phyloP scores from a whole-genome alignment of 345 rosid genomes.

The Microthlaspi erraticum region DNA sequence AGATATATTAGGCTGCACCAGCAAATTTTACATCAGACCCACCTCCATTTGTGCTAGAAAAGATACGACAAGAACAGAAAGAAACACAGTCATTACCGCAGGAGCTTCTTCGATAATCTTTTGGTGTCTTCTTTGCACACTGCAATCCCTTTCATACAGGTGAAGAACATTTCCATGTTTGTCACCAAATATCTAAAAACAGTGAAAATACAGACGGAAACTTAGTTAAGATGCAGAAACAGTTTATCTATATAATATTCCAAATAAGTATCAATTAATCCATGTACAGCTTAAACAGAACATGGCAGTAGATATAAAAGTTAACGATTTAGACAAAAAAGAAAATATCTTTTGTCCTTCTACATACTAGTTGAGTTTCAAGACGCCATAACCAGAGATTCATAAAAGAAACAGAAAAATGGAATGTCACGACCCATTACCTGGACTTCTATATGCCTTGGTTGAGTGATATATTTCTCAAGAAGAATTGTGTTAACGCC shows the following conservation, averaged over 20 bases:
- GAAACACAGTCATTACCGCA: conserved; percentile 64
- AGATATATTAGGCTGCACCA: conserved; percentile 82
- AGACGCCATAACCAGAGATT: conserved; percentile 8
- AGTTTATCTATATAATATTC: conserved; percentile 6
- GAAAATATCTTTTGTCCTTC: background rate
- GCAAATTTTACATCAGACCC: conserved; percentile 41
- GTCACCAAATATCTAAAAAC: conserved; percentile 79
- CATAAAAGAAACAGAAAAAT: conserved; percentile 19
- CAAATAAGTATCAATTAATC: background rate
- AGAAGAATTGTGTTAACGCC: conserved; percentile 85
- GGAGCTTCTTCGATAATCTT: conserved; percentile 99
- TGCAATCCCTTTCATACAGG: conserved; percentile 94
- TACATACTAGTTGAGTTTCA: background rate
- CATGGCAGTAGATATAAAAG: background rate
- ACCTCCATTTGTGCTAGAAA: conserved; percentile 20
- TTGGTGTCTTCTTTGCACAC: conserved; percentile 95
- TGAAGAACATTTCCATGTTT: conserved; percentile 77
- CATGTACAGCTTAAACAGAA: conserved; percentile 1
- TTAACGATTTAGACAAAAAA: background rate
- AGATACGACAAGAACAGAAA: conserved; percentile 38
- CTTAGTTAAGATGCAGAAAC: conserved; percentile 28
- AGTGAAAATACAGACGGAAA: conserved; percentile 28
- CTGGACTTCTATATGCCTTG: conserved; percentile 97
- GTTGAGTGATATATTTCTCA: conserved; percentile 91
- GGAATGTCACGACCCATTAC: conserved; percentile 43